Conservation (phyloP, 2,329 filamentous ascomycete species). For the Plenodomus lindquistii region DNA sequence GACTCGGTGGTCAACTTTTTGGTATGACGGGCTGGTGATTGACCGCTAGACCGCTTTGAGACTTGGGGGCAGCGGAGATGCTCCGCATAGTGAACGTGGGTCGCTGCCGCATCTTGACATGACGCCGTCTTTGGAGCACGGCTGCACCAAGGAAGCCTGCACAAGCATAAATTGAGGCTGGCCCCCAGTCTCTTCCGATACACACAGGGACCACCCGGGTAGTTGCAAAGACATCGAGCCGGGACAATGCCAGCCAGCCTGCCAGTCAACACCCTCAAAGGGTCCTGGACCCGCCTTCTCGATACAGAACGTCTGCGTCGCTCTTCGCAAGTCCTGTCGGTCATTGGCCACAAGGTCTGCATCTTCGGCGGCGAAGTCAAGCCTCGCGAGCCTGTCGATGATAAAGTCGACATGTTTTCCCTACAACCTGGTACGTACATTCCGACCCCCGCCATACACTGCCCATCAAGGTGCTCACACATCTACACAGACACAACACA, state of each 20-base stretch:
- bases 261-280: constrained; percentile 33
- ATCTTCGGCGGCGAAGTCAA: constrained; percentile 78
- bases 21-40: constrained; percentile 4
- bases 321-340: constrained; percentile 73
- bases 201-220: too few relatives aligned
- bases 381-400: constrained; percentile 70
- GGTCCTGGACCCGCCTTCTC: constrained; percentile 44
- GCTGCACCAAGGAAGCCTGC: too few relatives aligned
- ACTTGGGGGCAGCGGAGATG: constrained; percentile 5
- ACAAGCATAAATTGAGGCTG: too few relatives aligned
- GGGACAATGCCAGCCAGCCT: constrained; percentile 26
- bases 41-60: constrained; percentile 11
- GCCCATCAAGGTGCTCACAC: constrained; percentile 25
- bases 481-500: constrained; percentile 50
- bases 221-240: too few relatives aligned
- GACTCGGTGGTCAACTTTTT: constrained; percentile 16
- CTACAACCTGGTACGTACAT: constrained; percentile 43
- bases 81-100: constrained; percentile 1
- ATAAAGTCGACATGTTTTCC: constrained; percentile 69
- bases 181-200: too few relatives aligned
- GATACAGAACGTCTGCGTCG: constrained; percentile 58
- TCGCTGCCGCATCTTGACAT: constrained; percentile 5
- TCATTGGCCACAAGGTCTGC: constrained; percentile 62
- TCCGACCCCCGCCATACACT: constrained; percentile 5
- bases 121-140: constrained; percentile 6